Conservation (phyloP, 805 yeast species). For the Wickerhamomyces chaumierensis region DNA sequence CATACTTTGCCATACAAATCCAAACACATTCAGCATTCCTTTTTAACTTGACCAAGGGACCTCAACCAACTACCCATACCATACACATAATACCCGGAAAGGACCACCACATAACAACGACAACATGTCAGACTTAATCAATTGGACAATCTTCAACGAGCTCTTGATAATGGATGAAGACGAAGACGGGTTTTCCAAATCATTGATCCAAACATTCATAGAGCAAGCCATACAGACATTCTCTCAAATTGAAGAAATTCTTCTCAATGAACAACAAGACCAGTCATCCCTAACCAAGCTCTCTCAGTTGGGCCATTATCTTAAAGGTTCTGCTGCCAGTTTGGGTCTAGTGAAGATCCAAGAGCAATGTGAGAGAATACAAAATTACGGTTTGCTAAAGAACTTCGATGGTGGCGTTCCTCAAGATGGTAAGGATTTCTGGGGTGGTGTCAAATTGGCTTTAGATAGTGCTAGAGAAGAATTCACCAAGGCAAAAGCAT, state of each 20-base stretch:
- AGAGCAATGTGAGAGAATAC: constrained; percentile 85
- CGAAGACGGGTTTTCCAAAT: constrained; percentile 78
- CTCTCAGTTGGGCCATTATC: constrained; percentile 77
- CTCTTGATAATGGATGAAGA: constrained; percentile 93
- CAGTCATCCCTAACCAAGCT: constrained; percentile 34
- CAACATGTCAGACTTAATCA: constrained; percentile 48
- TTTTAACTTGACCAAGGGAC: too few relatives aligned
- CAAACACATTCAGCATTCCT: too few relatives aligned
- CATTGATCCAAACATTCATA: constrained; percentile 71
- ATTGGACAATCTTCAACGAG: constrained; percentile 84
- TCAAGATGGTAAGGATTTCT: constrained; percentile 16
- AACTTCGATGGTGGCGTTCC: constrained; percentile 19
- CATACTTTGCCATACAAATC: too few relatives aligned
- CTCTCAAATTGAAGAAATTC: constrained; percentile 44
- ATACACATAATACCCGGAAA: too few relatives aligned
- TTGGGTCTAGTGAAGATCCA: constrained; percentile 77
- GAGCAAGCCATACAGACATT: constrained; percentile 85
- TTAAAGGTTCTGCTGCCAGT: constrained; percentile 94
- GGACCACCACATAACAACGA: not conserved
- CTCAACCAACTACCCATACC: too few relatives aligned
- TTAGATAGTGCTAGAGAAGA: constrained; percentile 38
- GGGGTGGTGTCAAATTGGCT: constrained; percentile 38
- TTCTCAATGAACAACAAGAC: constrained; percentile 23
- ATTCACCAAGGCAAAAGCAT: constrained; percentile 36
- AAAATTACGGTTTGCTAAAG: constrained; percentile 58